Base-by-base conservation (phyloP, 805 yeast species). In the Ogataea haglerorum region DNA sequence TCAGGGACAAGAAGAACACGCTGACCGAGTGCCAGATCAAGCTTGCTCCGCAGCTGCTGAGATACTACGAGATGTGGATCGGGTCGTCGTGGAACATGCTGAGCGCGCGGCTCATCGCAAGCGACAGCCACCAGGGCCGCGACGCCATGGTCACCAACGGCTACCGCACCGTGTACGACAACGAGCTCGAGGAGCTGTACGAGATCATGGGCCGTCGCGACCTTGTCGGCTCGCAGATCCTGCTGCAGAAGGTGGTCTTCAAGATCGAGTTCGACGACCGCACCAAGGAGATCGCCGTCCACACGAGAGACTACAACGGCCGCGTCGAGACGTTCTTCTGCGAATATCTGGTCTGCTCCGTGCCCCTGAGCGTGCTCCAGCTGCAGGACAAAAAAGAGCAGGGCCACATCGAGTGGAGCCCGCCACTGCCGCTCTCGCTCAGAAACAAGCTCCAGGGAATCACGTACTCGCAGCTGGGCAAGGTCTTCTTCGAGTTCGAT, bases 1-100 rank as follows among this genome's bases (percentile, higher is more conserved):
- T 82, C 21, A 60, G 61, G 32, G 64, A 65, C 21, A 70, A 70
- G 47, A 68, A 72, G 25, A 60, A 67, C 25, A 56, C 70, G 10
- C 59, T 85, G 32, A 71, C 80, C 0, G 59, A 62, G 14, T 72
- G 64, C 4, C 90, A 82, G 56, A 66, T 69, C 14, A 54, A 57
- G 29, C 67, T 67, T 47, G 70, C 79, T 9, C 74, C 77, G 2
- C 76, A 78, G 44, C 51, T 74, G 37, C 52, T 73, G 10, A 68
- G 95, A 52, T 65, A 66, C 37, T 39, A 48, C 23, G 96, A 88
- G 58, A 63, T 84, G 37, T 88, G 95, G 91, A 79, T 78, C 54
- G 96, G 95, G 1, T 68, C 82, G 16, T 70, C 81, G 23, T 79
- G 88, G 79, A 75, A 73, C 19, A 62, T 59, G 18, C 64, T 82